Evolutionary conservation across 1,284 basidiomycete genomes (phyloP), one percentile per base, ranked within the genome.

Genomic region (Pseudozyma sp.): DNA sequence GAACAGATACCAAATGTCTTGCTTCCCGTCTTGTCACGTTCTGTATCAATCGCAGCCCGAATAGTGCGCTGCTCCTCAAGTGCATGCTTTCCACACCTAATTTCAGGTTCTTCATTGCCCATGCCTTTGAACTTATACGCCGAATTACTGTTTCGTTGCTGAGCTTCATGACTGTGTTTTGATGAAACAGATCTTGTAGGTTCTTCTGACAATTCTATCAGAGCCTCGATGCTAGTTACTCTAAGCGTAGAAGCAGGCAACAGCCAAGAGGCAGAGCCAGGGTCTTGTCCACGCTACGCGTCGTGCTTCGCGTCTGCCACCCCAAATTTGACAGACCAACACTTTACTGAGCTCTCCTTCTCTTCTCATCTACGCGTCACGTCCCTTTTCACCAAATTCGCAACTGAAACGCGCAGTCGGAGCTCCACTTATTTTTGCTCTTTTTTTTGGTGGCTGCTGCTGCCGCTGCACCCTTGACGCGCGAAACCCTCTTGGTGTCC

Each of bases 321-420:
- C 25, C 25, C 6, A 21, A 13, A n/a, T 34, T 4, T 34, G 40
- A 6, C 7, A 42, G 52, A 54, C 25, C 52, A 54, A 54, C 52
- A 54, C 52, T 44, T 44, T 44, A 31, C 25, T 34, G 16, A 11
- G 19, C 25, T 12, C 18, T 31, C 25, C 31, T 48, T 34, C 3
- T 16, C 18, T 25, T 35, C 21, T 35, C 31, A 55, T 55, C 43
- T 55, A 55, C 53, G 53, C 53, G 53, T 45, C 53, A 55, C 53
- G 53, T 14, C 35, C 10, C 44, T 8, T 31, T 31, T 4, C 39
- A 21, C 51, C 16, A 25, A 14, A 36, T n/a, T 31, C 25, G 25
- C 25, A 31, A 31, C 25, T 34, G 49, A 9, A 35, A 13, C 35
- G 10, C 16, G 31, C 35, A 21, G 5, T 7, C n/a, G 44, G 3